Evolutionary conservation across 2,329 filamentous ascomycete genomes (phyloP).

Genomic region (Xylaria sp.): DNA sequence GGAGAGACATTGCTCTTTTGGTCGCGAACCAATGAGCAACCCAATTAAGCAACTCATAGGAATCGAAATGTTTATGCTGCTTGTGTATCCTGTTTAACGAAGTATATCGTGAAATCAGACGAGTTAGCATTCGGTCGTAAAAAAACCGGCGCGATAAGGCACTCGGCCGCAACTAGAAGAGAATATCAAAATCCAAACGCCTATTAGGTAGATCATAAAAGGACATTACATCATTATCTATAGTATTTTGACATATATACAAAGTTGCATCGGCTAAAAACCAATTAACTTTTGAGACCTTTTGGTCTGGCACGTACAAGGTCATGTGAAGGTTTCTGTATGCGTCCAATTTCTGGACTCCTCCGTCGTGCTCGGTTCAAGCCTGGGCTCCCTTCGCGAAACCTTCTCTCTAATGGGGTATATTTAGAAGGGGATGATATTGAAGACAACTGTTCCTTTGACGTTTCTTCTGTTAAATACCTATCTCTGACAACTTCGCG

Average conservation of each 20-base stretch:
- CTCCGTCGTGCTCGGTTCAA: conserved; percentile 54
- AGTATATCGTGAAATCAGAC: conserved; percentile 6
- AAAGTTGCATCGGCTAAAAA: conserved; percentile 39
- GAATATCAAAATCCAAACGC: conserved; percentile 31
- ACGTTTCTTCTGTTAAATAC: conserved; percentile 40
- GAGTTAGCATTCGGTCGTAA: conserved; percentile 22
- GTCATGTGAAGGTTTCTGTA: conserved; percentile 61
- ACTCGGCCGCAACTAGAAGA: conserved; percentile 19
- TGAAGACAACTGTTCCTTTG: conserved; percentile 40
- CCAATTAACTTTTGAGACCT: conserved; percentile 52
- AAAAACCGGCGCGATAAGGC: not conserved
- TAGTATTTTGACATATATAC: conserved; percentile 50
- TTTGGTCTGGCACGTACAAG: conserved; percentile 55
- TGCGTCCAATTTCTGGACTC: conserved; percentile 60
- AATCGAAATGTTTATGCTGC: not conserved
- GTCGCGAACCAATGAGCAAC: conserved; percentile 5
- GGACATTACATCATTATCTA: conserved; percentile 39
- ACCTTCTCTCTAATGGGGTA: conserved; percentile 40
- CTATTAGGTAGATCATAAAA: conserved; percentile 13
- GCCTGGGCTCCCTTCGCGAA: conserved; percentile 52
- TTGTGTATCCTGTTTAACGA: conserved; percentile 1
- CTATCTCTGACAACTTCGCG: conserved; percentile 44
- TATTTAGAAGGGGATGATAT: conserved; percentile 47
- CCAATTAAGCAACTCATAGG: not conserved
- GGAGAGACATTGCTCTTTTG: not conserved